A percentile compares a stretch with the other conserved stretches of the same genome.
These are phyloP conservation scores for Craspedostauros australis DNA, from an alignment of 108 stramenopile genomes.

Conservation along the genomic window DNA sequence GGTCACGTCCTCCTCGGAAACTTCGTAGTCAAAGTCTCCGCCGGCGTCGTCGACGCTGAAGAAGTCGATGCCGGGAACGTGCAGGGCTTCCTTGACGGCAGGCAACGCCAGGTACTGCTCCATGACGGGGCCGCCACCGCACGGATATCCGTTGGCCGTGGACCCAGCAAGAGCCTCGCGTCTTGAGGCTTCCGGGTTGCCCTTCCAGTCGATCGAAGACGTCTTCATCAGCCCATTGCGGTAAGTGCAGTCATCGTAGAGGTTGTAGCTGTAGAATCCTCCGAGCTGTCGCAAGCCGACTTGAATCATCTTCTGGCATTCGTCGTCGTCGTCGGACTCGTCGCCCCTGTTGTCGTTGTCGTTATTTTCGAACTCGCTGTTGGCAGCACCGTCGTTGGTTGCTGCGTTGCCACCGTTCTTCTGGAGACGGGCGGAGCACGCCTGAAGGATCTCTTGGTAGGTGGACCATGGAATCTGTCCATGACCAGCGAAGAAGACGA, in stretches of 20 bases:
- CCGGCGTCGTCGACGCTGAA: constrained; percentile 61
- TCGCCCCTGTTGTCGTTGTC: too few species aligned
- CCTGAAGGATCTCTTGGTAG: constrained; percentile 40
- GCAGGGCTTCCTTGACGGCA: constrained; percentile 51
- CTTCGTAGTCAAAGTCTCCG: constrained; percentile 59
- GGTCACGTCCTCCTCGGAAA: constrained; percentile 55
- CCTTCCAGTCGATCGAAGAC: constrained; percentile 48
- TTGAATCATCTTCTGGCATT: too few species aligned
- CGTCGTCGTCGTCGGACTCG: too few species aligned
- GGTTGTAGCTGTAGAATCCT: constrained; percentile 64
- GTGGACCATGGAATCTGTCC: constrained; percentile 51
- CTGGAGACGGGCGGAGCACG: constrained; percentile 22
- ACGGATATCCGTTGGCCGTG: too few species aligned
- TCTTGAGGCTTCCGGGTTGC: constrained; percentile 16
- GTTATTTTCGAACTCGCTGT: not conserved
- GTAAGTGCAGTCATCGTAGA: constrained; percentile 72
- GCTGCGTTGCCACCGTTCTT: not conserved
- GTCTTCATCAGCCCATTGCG: constrained; percentile 34
- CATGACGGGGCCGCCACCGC: constrained; percentile 55
- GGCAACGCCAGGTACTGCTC: constrained; percentile 34
- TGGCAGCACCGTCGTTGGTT: constrained; percentile 2
- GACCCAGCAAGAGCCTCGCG: not conserved
- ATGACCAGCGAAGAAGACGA: constrained; percentile 69
- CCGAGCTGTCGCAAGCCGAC: constrained; percentile 42
- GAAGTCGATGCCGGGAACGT: constrained; percentile 34